Evolutionary conservation across 306 rosid species (phyloP).

Genomic region (Rosa multiflora): DNA sequence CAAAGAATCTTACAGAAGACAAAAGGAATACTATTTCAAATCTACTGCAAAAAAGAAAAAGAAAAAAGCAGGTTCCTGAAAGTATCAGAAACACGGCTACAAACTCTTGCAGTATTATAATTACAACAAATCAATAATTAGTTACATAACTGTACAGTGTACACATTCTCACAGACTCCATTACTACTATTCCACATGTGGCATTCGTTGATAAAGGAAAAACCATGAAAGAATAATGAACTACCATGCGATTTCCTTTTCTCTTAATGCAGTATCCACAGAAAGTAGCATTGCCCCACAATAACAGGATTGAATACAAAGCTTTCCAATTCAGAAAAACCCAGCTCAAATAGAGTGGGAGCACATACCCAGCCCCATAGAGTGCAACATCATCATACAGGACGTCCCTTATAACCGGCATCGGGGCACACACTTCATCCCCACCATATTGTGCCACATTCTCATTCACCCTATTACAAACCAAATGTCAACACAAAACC

Average conservation of each 20-base stretch:
- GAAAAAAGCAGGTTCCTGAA: background rate
- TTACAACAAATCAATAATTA: background rate
- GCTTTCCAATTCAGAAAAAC: background rate
- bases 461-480: slow-evolving; percentile 54
- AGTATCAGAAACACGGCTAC: background rate
- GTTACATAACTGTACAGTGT: background rate
- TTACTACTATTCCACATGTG: background rate
- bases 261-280: background rate
- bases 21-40: background rate
- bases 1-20: background rate
- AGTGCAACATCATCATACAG: slow-evolving; percentile 76
- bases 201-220: background rate
- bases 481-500: slow-evolving; percentile 7
- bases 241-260: background rate
- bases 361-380: slow-evolving; percentile 55
- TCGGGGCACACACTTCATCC: slow-evolving; percentile 90
- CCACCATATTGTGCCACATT: slow-evolving; percentile 41
- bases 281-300: background rate
- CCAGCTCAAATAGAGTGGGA: background rate
- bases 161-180: background rate
- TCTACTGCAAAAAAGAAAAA: background rate
- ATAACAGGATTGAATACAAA: background rate
- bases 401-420: slow-evolving; percentile 91
- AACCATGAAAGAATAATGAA: background rate
- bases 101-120: background rate